phyloP scores from a whole-genome alignment of 306 rosid species.

The Citrullus colocynthis region DNA sequence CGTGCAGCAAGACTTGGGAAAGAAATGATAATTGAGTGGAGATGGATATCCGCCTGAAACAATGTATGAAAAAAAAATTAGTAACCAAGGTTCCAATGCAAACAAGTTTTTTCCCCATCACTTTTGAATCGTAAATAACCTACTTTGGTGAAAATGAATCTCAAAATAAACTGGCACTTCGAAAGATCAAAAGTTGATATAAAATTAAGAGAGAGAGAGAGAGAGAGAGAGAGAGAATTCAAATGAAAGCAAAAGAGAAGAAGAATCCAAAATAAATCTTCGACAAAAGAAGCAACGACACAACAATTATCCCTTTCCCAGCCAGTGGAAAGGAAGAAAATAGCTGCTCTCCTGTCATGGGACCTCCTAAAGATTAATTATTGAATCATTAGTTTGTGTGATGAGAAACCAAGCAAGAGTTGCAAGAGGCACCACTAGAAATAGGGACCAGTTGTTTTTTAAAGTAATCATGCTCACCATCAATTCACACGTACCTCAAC shows the following conservation, averaged over 20 bases:
- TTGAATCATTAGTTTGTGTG: neutral
- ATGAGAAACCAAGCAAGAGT: neutral
- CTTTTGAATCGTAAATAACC: neutral
- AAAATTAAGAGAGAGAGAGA: too few species aligned
- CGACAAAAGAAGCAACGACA: neutral
- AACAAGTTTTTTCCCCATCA: neutral
- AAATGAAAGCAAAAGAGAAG: neutral
- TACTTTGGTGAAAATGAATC: neutral
- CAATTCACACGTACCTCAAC: neutral
- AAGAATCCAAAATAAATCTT: neutral
- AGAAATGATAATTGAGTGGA: constrained; percentile 80
- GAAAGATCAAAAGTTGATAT: neutral
- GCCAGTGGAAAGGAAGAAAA: neutral
- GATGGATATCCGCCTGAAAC: constrained; percentile 90
- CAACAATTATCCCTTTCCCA: neutral
- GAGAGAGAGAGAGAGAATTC: neutral
- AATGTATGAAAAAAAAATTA: constrained; percentile 6
- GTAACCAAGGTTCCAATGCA: neutral
- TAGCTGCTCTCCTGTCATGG: neutral
- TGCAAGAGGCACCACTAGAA: neutral
- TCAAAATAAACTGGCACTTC: neutral
- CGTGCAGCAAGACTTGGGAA: constrained; percentile 99
- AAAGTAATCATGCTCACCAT: neutral
- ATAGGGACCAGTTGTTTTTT: neutral
- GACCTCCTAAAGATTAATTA: neutral